phyloP scores from a whole-genome alignment of 2,329 filamentous ascomycete genomes.

The Curvularia hawaiiensis region DNA sequence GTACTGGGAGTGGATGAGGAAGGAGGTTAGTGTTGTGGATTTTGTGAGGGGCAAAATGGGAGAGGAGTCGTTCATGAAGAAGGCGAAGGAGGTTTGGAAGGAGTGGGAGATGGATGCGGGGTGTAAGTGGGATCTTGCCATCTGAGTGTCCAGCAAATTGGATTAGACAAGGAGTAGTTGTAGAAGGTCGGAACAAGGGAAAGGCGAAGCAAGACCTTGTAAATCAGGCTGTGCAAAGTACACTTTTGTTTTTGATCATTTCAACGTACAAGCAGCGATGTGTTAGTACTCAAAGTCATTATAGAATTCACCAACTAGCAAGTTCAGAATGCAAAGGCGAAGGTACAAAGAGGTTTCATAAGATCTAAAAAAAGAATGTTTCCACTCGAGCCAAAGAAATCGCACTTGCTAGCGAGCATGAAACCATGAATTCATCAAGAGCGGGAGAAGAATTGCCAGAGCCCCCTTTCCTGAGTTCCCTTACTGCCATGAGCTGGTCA shows the following conservation, averaged over 20 bases:
- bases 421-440: neutral
- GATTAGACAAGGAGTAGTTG: neutral
- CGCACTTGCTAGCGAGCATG: neutral
- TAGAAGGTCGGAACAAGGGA: neutral
- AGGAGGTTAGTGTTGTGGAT: slow-evolving; percentile 15
- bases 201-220: neutral
- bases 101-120: slow-evolving; percentile 19
- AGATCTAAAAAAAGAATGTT: neutral
- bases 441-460: neutral
- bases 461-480: neutral
- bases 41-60: slow-evolving; percentile 10
- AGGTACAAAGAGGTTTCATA: neutral
- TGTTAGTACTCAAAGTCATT: neutral
- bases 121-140: slow-evolving; percentile 6
- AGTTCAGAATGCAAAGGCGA: neutral
- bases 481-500: slow-evolving; percentile 26
- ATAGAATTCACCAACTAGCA: neutral
- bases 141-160: neutral
- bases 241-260: neutral
- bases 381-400: neutral
- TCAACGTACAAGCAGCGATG: neutral
- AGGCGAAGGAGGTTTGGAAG: slow-evolving; percentile 8
- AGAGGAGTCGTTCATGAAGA: slow-evolving; percentile 3
- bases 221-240: neutral
- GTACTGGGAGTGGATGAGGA: slow-evolving; percentile 20